A percentile compares a stretch with the other conserved stretches of the same genome.
Conservation (phyloP, 768 basidiomycete genomes). For the Russula sp. region DNA sequence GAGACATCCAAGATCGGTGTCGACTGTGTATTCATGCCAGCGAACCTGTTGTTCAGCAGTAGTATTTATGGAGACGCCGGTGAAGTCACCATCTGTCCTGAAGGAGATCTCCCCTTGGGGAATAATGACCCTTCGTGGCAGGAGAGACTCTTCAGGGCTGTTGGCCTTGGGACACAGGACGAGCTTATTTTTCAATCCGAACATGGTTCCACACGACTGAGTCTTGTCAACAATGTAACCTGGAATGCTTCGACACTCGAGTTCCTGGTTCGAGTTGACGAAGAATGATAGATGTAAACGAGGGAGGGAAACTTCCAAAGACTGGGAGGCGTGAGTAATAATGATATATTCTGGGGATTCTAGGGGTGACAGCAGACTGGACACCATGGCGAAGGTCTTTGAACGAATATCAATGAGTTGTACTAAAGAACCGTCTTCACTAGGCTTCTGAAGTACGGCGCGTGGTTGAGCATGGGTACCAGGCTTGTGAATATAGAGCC, state of each 20-base stretch:
- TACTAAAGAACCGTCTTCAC: background rate
- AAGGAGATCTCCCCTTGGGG: background rate
- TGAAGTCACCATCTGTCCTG: background rate
- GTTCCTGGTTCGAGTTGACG: conserved; percentile 33
- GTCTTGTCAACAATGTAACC: conserved; percentile 43
- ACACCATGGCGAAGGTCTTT: conserved; percentile 8
- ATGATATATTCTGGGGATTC: conserved; percentile 11
- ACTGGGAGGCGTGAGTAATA: background rate
- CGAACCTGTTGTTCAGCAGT: background rate
- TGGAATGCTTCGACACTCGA: conserved; percentile 44
- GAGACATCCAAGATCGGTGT: background rate
- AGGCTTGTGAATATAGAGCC: background rate
- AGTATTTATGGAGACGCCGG: background rate
- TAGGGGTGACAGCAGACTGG: conserved; percentile 1
- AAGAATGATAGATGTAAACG: conserved; percentile 45
- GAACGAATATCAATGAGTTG: conserved; percentile 14
- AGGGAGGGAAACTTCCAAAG: conserved; percentile 37
- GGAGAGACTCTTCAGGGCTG: background rate
- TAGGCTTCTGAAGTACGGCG: background rate
- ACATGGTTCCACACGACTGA: conserved; percentile 45
- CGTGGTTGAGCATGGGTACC: background rate
- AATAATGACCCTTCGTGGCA: background rate
- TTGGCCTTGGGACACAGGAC: conserved; percentile 10
- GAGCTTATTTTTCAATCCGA: conserved; percentile 41
- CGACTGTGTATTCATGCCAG: background rate